A percentile compares a stretch with the other conserved stretches of the same genome.
Conservation (phyloP, 2,329 filamentous ascomycete species). For the Hirsutella minnesotensis region DNA sequence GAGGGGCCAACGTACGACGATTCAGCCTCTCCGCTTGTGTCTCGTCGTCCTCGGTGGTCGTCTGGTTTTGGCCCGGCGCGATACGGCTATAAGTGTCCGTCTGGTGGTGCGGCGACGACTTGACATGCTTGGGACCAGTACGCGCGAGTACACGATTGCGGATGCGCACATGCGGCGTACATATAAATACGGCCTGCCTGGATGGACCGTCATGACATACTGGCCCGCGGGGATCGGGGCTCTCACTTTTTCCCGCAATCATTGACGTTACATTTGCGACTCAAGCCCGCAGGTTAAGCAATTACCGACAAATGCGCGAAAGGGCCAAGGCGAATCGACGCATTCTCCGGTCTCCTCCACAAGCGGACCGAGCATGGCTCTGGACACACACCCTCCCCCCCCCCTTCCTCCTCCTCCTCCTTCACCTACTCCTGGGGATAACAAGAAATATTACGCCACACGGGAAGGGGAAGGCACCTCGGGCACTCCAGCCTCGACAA, state of each 20-base stretch:
- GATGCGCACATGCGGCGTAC: too few relatives aligned
- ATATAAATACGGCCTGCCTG: too few relatives aligned
- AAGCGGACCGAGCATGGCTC: not conserved
- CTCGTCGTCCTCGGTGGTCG: slow-evolving; percentile 1
- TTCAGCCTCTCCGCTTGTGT: not conserved
- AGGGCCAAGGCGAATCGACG: slow-evolving; percentile 4
- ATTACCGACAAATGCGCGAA: slow-evolving; percentile 8
- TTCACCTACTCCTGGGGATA: too few relatives aligned
- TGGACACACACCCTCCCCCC: slow-evolving; percentile 3
- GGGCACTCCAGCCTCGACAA: slow-evolving; percentile 1
- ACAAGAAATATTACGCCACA: slow-evolving; percentile 4
- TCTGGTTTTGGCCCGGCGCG: not conserved
- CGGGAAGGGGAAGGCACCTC: slow-evolving; percentile 3
- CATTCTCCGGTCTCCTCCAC: slow-evolving; percentile 5
- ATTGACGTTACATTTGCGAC: slow-evolving; percentile 14
- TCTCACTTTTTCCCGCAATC: not conserved
- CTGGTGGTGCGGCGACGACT: too few relatives aligned
- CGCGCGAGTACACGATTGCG: too few relatives aligned
- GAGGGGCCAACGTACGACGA: slow-evolving; percentile 1
- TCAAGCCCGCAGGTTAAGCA: slow-evolving; percentile 5
- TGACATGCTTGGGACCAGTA: too few relatives aligned
- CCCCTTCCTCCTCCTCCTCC: not conserved
- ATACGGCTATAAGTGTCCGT: too few relatives aligned
- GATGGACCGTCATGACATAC: too few relatives aligned
- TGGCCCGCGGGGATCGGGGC: too few relatives aligned